Percentiles rank a stretch among this genome's conserved stretches.
These are phyloP conservation scores for Neonectria sp. DNA, from an alignment of 2,329 filamentous ascomycete genomes.

Conservation along the genomic window DNA sequence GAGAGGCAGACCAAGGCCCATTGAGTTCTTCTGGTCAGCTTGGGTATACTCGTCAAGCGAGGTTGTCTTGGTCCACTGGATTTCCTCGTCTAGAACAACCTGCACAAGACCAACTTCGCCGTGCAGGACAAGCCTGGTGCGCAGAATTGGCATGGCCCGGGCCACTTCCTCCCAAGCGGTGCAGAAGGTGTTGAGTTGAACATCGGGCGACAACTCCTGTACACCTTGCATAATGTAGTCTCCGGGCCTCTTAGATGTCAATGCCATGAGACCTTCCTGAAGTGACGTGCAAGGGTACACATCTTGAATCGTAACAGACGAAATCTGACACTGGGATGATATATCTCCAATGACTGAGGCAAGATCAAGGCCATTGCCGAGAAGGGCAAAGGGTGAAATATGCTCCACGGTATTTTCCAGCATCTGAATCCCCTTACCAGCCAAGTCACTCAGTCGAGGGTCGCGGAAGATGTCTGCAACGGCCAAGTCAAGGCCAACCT, in stretches of 20 bases:
- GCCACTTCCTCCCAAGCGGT: constrained; percentile 34
- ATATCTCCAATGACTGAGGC: not conserved
- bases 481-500: constrained; percentile 55
- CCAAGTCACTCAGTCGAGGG: not conserved
- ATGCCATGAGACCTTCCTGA: constrained; percentile 52
- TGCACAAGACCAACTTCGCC: constrained; percentile 58
- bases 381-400: constrained; percentile 55
- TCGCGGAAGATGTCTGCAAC: constrained; percentile 45
- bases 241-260: constrained; percentile 48
- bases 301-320: constrained; percentile 45
- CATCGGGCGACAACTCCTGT: constrained; percentile 22
- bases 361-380: constrained; percentile 15
- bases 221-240: constrained; percentile 38
- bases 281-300: constrained; percentile 55
- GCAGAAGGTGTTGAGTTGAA: constrained; percentile 23
- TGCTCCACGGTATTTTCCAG: constrained; percentile 25
- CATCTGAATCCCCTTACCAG: not conserved
- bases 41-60: constrained; percentile 55
- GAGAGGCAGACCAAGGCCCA: constrained; percentile 58
- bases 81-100: constrained; percentile 57
- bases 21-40: constrained; percentile 52
- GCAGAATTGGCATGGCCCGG: constrained; percentile 51
- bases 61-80: constrained; percentile 44
- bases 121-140: constrained; percentile 63
- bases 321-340: not conserved